Percentiles rank a stretch among this genome's conserved stretches.
Conservation (phyloP, 176 grass and related monocot genomes). For the Rhynchospora pubera region DNA sequence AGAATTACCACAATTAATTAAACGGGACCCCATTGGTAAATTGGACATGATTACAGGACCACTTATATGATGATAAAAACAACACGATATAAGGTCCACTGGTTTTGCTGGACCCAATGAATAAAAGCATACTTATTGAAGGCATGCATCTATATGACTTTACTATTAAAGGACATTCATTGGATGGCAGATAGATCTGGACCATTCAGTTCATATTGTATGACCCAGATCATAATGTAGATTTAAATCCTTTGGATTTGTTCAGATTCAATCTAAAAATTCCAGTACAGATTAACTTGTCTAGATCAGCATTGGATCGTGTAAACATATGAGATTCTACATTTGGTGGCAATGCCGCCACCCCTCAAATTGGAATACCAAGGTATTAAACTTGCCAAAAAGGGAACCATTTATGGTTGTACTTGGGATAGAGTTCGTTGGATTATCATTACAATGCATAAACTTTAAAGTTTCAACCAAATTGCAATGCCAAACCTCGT, state of each 20-base stretch:
- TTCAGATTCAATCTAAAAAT: neutral
- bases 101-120: neutral
- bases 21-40: neutral
- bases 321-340: neutral
- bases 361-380: neutral
- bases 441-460: neutral
- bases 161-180: constrained; percentile 3
- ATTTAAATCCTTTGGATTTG: neutral
- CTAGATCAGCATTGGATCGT: neutral
- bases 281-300: neutral
- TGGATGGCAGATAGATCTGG: neutral
- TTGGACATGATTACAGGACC: constrained; percentile 15
- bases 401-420: neutral
- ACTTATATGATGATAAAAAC: constrained; percentile 15
- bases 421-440: constrained; percentile 3
- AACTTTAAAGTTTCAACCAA: neutral
- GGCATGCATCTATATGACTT: constrained; percentile 5
- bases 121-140: constrained; percentile 14
- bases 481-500: neutral
- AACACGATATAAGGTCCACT: neutral
- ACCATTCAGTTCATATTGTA: neutral
- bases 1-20: neutral
- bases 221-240: neutral
- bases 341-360: neutral
- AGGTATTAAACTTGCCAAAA: neutral